These are phyloP conservation scores for Boletus holoroseus DNA, from an alignment of 1,284 basidiomycete species.

Conservation along the genomic window DNA sequence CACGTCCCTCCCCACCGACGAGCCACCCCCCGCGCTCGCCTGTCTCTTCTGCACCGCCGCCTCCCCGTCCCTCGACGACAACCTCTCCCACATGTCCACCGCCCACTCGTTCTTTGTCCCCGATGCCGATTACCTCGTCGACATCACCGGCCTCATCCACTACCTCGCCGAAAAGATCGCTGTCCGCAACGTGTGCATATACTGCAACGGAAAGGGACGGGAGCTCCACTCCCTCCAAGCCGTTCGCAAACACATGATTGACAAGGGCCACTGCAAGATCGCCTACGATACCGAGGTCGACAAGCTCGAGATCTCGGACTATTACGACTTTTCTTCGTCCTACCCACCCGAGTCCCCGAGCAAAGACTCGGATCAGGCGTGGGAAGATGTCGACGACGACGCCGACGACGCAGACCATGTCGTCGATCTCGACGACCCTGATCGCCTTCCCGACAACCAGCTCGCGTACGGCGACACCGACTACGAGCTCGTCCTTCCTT, in stretches of 20 bases:
- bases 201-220: constrained; percentile 74
- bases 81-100: constrained; percentile 83
- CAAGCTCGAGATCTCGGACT: constrained; percentile 85
- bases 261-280: constrained; percentile 95
- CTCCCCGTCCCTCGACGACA: constrained; percentile 55
- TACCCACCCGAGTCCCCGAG: constrained; percentile 54
- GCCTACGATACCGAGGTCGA: constrained; percentile 83
- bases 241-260: constrained; percentile 88
- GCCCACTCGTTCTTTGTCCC: constrained; percentile 95
- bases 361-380: constrained; percentile 38
- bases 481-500: constrained; percentile 91
- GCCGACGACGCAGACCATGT: constrained; percentile 30
- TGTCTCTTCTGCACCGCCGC: constrained; percentile 84
- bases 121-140: constrained; percentile 86
- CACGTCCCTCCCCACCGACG: constrained; percentile 35
- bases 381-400: constrained; percentile 56
- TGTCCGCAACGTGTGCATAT: constrained; percentile 90
- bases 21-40: constrained; percentile 61
- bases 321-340: constrained; percentile 84
- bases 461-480: constrained; percentile 71
- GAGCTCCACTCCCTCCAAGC: constrained; percentile 80
- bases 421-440: constrained; percentile 37
- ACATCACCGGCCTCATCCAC: constrained; percentile 74
- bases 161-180: constrained; percentile 94
- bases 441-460: constrained; percentile 48